phyloP scores from a whole-genome alignment of 129 eudicot species.

The Flaveria trinervia region DNA sequence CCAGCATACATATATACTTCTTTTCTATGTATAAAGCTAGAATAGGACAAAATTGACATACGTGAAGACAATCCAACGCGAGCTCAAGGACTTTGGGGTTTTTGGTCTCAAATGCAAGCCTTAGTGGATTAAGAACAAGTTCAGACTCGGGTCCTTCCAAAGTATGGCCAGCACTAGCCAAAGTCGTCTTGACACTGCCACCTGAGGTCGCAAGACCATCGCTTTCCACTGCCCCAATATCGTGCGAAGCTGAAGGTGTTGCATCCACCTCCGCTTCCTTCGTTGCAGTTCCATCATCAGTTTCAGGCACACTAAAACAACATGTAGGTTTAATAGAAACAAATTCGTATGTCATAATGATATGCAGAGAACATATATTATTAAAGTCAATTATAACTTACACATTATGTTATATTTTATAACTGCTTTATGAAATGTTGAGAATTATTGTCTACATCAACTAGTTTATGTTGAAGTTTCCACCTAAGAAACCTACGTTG shows the following conservation, averaged over 20 bases:
- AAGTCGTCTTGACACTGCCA: constrained; percentile 55
- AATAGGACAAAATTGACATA: constrained; percentile 47
- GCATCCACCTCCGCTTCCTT: constrained; percentile 46
- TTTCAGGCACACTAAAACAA: constrained; percentile 48
- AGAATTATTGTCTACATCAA: background rate
- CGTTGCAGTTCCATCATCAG: constrained; percentile 48
- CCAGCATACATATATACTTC: constrained; percentile 3
- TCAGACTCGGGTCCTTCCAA: constrained; percentile 81
- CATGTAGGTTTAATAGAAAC: constrained; percentile 4
- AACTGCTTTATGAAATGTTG: constrained; percentile 12
- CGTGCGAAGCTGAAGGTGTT: constrained; percentile 38
- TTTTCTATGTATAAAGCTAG: constrained; percentile 17
- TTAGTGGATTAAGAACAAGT: constrained; percentile 83
- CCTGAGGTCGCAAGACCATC: constrained; percentile 36
- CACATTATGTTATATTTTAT: background rate
- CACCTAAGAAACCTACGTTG: background rate
- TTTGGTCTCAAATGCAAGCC: constrained; percentile 96
- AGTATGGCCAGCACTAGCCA: constrained; percentile 85
- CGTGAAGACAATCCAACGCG: constrained; percentile 98
- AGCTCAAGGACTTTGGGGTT: constrained; percentile 77
- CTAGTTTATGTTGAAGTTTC: constrained; percentile 12
- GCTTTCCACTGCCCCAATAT: constrained; percentile 46
- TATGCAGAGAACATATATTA: background rate
- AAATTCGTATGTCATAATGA: constrained; percentile 8
- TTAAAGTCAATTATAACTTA: background rate